Evolutionary conservation across 2,329 filamentous ascomycete species (phyloP).

Genomic region (Cyclaneusma minus): DNA sequence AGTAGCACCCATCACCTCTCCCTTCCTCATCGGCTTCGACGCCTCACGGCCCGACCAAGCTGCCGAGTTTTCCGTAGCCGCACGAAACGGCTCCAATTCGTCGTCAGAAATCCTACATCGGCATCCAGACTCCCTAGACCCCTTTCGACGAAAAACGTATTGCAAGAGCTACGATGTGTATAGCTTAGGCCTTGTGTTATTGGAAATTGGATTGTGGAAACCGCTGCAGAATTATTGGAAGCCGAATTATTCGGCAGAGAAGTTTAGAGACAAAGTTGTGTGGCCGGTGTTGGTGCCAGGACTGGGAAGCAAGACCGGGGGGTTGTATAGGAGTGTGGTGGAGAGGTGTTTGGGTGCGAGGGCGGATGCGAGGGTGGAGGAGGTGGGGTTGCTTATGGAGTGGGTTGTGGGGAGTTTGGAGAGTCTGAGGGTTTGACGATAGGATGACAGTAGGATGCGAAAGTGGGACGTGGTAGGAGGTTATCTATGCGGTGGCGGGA

Average conservation of each 20-base stretch:
- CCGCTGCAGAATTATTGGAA: constrained; percentile 24
- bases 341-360: constrained; percentile 23
- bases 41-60: constrained; percentile 22
- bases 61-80: constrained; percentile 22
- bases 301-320: constrained; percentile 25
- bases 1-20: constrained; percentile 23
- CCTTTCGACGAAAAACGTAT: constrained; percentile 21
- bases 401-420: constrained; percentile 25
- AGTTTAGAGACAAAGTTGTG: constrained; percentile 27
- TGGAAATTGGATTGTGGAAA: constrained; percentile 35
- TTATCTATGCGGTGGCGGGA: too few relatives aligned
- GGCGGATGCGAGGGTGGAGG: constrained; percentile 22
- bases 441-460: not conserved
- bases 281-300: constrained; percentile 24
- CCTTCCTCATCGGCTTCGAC: constrained; percentile 25
- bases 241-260: constrained; percentile 24
- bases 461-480: not conserved
- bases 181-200: constrained; percentile 31
- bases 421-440: constrained; percentile 17
- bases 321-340: constrained; percentile 24
- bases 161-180: constrained; percentile 27
- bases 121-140: constrained; percentile 26
- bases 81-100: constrained; percentile 25
- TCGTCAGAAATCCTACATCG: constrained; percentile 26
- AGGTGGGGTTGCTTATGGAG: constrained; percentile 26